Evolutionary conservation across 345 rosid genomes (phyloP), one percentile per base, ranked within the genome.

Genomic region (Trapa incisa): DNA sequence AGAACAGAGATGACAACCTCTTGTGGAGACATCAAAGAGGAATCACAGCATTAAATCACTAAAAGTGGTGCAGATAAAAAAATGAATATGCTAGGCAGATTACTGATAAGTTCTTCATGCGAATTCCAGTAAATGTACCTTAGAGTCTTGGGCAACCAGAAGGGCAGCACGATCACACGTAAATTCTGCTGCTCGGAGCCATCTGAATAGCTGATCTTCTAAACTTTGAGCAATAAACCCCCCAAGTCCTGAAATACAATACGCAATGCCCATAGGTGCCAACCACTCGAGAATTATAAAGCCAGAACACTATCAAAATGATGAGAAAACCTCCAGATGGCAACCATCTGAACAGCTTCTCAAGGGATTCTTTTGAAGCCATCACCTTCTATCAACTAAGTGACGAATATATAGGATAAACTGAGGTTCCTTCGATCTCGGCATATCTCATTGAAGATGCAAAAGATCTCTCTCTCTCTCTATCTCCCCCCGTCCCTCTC

Each of bases 131-230:
- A 36, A 58, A 41, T 47, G 36, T 77, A 93, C 98, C 94, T 88
- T 93, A 64, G 97, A 86, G 73, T 93, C 94, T 72, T 90, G 97
- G 64, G 94, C 90, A 36, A 93, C 98, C 12, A 93, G 97, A 79
- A 93, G 98, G 5, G 98, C 98, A 68, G 98, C 98, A 58, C 97
- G 96, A 74, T 93, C 98, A 72, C 98, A 93, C 64, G 98, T 93
- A 53, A 93, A 77, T 84, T 93, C 98, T 58, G 98, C 97, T 66
- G 97, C 85, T 68, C 96, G 84, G 13, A 93, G 77, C 98, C 98
- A 90, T 58, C 87, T 93, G 65, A 90, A 88, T 66, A 93, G 72
- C 76, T 90, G 97, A 63, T 90, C 97, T 83, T 90, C 98, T 65
- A 93, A 70, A 29, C 79, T 87, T 74, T 80, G 88, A 76, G 96